Conservation (phyloP, 139 green algal genomes). For the Chlorella sp. region DNA sequence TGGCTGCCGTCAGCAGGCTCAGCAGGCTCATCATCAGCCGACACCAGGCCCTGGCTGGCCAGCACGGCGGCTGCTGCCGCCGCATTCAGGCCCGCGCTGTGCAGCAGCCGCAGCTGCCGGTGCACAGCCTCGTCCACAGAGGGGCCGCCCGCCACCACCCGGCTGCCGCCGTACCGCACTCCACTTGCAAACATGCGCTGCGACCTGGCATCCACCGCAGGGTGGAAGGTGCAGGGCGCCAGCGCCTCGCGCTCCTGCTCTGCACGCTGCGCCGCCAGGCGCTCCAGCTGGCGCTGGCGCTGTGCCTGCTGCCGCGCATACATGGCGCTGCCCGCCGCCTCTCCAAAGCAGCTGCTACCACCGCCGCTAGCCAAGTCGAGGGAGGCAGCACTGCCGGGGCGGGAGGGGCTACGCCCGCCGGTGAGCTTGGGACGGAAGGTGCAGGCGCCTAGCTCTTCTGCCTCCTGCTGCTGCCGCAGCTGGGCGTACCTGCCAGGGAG, state of each 20-base stretch:
- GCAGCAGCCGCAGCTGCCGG: background rate
- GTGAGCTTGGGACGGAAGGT: background rate
- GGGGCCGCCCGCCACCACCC: background rate
- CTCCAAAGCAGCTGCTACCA: background rate
- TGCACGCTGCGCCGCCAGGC: background rate
- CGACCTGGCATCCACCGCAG: background rate
- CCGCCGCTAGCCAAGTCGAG: background rate
- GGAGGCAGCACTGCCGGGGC: background rate
- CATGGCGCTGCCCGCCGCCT: background rate
- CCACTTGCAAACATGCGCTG: background rate
- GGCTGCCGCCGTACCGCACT: background rate
- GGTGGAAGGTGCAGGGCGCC: background rate
- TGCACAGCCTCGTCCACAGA: background rate
- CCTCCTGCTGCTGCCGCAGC: background rate
- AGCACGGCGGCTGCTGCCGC: background rate
- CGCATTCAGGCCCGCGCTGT: background rate
- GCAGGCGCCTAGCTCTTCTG: background rate
- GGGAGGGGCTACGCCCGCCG: background rate
- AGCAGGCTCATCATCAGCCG: background rate
- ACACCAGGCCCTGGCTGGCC: background rate
- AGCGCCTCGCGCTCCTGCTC: background rate
- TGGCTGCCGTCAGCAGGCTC: background rate
- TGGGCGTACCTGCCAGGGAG: background rate
- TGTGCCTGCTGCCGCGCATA: background rate
- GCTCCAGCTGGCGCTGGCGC: background rate